Conservation (phyloP, 2,329 filamentous ascomycete genomes). For the Colletotrichum zoysiae region DNA sequence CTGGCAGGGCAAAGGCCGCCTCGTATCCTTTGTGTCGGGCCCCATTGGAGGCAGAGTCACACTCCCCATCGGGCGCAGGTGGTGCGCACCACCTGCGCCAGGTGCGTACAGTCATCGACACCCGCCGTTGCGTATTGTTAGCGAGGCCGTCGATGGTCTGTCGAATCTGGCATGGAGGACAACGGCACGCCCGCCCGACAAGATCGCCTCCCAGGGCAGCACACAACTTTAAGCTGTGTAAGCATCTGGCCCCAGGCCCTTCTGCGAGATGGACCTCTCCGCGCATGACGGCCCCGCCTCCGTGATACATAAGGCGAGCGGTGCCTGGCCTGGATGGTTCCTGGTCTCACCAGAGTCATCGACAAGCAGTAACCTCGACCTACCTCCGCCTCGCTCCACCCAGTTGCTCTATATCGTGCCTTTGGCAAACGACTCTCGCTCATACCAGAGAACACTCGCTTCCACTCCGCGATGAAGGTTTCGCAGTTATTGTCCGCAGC, state of each 20-base stretch:
- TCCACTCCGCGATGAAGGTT: conserved; percentile 52
- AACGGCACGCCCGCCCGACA: conserved; percentile 15
- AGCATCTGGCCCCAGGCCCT: conserved; percentile 13
- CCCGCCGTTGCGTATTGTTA: conserved; percentile 14
- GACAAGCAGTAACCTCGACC: background rate
- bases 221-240: conserved; percentile 14
- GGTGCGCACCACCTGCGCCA: conserved; percentile 22
- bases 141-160: conserved; percentile 9
- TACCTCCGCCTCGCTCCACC: conserved; percentile 36
- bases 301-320: conserved; percentile 33
- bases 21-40: conserved; percentile 34
- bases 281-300: conserved; percentile 1
- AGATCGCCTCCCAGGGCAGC: conserved; percentile 9
- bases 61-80: conserved; percentile 25
- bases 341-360: background rate
- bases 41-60: conserved; percentile 24
- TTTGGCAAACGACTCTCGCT: conserved; percentile 43
- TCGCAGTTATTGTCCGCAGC: conserved; percentile 50
- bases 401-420: conserved; percentile 42
- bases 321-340: conserved; percentile 13
- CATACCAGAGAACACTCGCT: conserved; percentile 44
- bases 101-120: conserved; percentile 34
- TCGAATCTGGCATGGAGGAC: conserved; percentile 14
- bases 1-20: conserved; percentile 28
- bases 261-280: conserved; percentile 24